A percentile compares a stretch with the other conserved stretches of the same genome.
Evolutionary conservation across 208 protist genomes (phyloP).

Genomic region (Leptomonas pyrrhocoris): DNA sequence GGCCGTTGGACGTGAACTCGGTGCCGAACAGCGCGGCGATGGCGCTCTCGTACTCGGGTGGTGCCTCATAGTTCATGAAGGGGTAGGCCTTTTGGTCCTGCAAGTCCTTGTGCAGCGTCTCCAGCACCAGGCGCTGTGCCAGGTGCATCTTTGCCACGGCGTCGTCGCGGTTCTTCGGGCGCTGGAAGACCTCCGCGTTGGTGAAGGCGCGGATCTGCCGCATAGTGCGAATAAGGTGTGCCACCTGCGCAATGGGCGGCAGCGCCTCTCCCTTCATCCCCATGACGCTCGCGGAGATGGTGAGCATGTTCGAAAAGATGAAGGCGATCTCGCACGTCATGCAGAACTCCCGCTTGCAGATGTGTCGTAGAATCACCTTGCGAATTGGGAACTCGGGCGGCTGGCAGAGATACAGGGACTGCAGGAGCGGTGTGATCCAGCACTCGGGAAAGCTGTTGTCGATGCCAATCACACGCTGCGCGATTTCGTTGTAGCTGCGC

Average conservation of each 20-base stretch:
- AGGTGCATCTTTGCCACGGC: constrained; percentile 87
- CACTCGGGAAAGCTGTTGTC: constrained; percentile 92
- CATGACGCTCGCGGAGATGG: constrained; percentile 52
- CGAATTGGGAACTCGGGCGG: constrained; percentile 83
- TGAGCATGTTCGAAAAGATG: constrained; percentile 90
- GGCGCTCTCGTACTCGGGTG: constrained; percentile 70
- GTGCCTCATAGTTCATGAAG: constrained; percentile 66
- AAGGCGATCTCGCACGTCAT: constrained; percentile 89
- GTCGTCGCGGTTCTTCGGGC: constrained; percentile 77
- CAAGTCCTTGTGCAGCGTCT: constrained; percentile 79
- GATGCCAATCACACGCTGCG: constrained; percentile 75
- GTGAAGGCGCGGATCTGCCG: constrained; percentile 64
- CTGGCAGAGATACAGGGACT: constrained; percentile 88
- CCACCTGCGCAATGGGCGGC: constrained; percentile 86
- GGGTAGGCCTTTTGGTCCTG: constrained; percentile 83
- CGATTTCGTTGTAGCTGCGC: constrained; percentile 81
- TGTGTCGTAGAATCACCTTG: constrained; percentile 75
- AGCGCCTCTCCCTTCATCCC: constrained; percentile 66
- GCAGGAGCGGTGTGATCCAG: constrained; percentile 84
- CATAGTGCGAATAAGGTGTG: constrained; percentile 83
- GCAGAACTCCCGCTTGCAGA: constrained; percentile 86
- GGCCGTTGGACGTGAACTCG: constrained; percentile 76
- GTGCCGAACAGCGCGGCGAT: constrained; percentile 86
- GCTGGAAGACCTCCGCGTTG: constrained; percentile 65
- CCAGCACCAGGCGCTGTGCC: constrained; percentile 66